Evolutionary conservation across 129 eudicot genomes (phyloP).

Genomic region (Saposhnikovia divaricata): DNA sequence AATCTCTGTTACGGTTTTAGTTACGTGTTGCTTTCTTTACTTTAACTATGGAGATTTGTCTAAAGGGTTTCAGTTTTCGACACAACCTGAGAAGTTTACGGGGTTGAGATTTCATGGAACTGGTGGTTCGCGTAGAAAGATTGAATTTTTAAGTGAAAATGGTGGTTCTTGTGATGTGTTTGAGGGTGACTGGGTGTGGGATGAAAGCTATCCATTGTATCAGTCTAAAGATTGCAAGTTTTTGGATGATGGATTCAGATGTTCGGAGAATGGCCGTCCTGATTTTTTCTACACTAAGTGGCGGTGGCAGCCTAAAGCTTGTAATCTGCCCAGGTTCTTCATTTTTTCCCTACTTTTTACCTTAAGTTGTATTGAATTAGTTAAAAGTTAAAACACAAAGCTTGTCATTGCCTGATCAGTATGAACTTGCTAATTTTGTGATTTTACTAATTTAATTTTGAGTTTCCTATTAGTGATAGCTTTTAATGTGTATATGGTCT

Average conservation of each 20-base stretch:
- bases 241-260: constrained; percentile 84
- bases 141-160: constrained; percentile 56
- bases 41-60: constrained; percentile 62
- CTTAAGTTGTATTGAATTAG: neutral
- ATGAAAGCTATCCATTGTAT: constrained; percentile 85
- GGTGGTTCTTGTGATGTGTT: constrained; percentile 75
- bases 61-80: constrained; percentile 32
- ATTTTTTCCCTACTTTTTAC: neutral
- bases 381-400: neutral
- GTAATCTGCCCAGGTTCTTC: constrained; percentile 83
- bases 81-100: constrained; percentile 34
- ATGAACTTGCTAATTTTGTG: neutral
- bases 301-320: constrained; percentile 92
- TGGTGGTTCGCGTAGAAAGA: constrained; percentile 12
- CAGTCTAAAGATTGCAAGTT: constrained; percentile 69
- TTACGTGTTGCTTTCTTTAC: constrained; percentile 51
- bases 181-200: constrained; percentile 99
- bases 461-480: neutral
- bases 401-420: neutral
- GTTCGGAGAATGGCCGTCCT: constrained; percentile 84
- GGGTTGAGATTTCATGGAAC: constrained; percentile 36
- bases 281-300: constrained; percentile 74
- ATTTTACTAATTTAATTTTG: neutral
- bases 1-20: constrained; percentile 32
- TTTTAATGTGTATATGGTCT: neutral